Evolutionary conservation across 768 basidiomycete genomes (phyloP).

Genomic region (Tulasnella sp.): DNA sequence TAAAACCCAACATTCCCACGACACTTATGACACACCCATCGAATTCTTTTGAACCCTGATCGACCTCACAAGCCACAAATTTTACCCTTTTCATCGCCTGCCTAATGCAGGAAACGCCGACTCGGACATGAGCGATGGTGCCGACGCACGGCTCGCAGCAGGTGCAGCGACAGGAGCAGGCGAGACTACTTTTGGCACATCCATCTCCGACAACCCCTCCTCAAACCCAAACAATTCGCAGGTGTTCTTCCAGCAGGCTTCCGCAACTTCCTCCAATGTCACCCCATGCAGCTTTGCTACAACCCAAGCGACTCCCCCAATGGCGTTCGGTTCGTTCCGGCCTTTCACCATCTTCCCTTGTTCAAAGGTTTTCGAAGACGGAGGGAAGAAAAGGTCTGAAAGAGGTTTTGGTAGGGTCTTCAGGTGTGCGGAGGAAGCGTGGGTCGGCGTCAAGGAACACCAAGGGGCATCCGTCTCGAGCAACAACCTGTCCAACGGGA

Average conservation of each 20-base stretch:
- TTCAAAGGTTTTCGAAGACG: constrained; percentile 49
- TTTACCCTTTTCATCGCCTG: neutral
- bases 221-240: constrained; percentile 49
- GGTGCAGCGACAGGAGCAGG: neutral
- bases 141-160: neutral
- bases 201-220: constrained; percentile 25
- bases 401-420: constrained; percentile 42
- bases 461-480: constrained; percentile 74
- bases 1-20: neutral
- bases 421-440: constrained; percentile 50
- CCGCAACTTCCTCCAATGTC: constrained; percentile 47
- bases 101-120: constrained; percentile 2
- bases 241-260: constrained; percentile 57
- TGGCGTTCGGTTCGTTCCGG: constrained; percentile 60
- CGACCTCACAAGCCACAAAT: neutral
- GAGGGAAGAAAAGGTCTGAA: constrained; percentile 45
- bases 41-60: neutral
- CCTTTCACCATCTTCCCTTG: constrained; percentile 61
- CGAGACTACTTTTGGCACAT: neutral
- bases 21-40: neutral
- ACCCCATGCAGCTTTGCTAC: constrained; percentile 41
- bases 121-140: neutral
- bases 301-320: constrained; percentile 68
- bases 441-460: constrained; percentile 61
- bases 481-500: constrained; percentile 55